Evolutionary conservation across 2,329 filamentous ascomycete genomes (phyloP), one percentile per base, ranked within the genome.

Genomic region (Chaetomium sp.): DNA sequence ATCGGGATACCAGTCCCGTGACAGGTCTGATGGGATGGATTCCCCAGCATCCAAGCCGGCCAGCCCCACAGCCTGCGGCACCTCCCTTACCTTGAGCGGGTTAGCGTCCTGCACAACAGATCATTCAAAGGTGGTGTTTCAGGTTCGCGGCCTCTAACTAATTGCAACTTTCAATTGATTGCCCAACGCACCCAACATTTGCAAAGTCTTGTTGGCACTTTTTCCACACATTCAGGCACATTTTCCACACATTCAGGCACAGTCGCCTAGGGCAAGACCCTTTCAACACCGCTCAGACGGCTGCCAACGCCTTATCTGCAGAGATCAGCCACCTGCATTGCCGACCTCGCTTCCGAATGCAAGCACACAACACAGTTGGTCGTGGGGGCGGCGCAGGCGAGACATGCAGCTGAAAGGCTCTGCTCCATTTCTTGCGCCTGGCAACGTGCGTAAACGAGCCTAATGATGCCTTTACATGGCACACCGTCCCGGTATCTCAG

Each of bases 81-180:
- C 23, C n/a, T 47, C 55, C 38, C 27, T 35, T 57, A n/a, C 57
- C 51, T 13, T 38, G n/a, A 42, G 7, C 27, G 45, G 25, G 21
- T 21, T 61, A 62, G 57, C 63, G 63, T 31, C 2, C 53, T 47
- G 51, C 54, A 54, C 21, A 51, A 45, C 59, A 50, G 50, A 47
- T 51, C 57, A 56, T 29, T 60, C 49, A 60, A 31, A 31, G 35
- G 47, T 55, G 31, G 31, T 47, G 25, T 60, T 56, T 60, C 57
- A 55, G 57, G 62, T 53, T 57, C 56, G 21, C 42, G 49, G 38
- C 57, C 1, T 23, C 42, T 42, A n/a, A n/a, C n/a, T n/a, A n/a
- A n/a, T n/a, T n/a, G n/a, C n/a, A n/a, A n/a, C n/a, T n/a, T n/a
- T n/a, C n/a, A n/a, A n/a, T n/a, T n/a, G 50, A 38, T 29, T 60